Evolutionary conservation across 768 basidiomycete species (phyloP).

Genomic region (Astraeus odoratus): DNA sequence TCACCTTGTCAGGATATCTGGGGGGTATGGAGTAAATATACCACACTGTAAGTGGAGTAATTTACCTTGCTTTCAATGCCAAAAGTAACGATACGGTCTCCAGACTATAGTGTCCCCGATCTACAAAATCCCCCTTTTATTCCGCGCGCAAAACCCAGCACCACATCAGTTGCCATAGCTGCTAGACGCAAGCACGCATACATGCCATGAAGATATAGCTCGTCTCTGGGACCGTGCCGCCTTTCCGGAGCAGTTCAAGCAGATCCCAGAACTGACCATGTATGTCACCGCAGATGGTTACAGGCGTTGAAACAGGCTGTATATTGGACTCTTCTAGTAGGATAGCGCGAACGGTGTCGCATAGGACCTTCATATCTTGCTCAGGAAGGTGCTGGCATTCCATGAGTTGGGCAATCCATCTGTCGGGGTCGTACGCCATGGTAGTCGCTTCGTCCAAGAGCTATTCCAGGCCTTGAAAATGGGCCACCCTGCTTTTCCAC

Average conservation of each 20-base stretch:
- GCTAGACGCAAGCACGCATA: slow-evolving; percentile 35
- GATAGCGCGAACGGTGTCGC: slow-evolving; percentile 81
- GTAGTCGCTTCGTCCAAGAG: slow-evolving; percentile 1
- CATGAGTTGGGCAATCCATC: slow-evolving; percentile 87
- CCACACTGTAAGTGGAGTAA: background rate
- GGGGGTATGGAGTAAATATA: slow-evolving; percentile 4
- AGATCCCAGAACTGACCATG: slow-evolving; percentile 99
- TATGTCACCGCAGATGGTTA: slow-evolving; percentile 94
- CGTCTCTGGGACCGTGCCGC: slow-evolving; percentile 78
- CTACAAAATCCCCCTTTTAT: slow-evolving; percentile 90
- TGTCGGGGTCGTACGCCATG: slow-evolving; percentile 49
- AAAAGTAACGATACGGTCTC: slow-evolving; percentile 90
- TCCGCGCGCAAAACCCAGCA: background rate
- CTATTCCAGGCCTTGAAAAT: too few relatives aligned
- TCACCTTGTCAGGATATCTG: slow-evolving; percentile 91
- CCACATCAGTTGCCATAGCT: slow-evolving; percentile 13
- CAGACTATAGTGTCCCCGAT: slow-evolving; percentile 91
- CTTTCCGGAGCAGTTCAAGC: slow-evolving; percentile 80
- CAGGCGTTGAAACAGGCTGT: slow-evolving; percentile 91
- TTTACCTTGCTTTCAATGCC: slow-evolving; percentile 81
- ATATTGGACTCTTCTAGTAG: slow-evolving; percentile 97
- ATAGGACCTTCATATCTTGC: slow-evolving; percentile 87
- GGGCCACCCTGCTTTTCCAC: too few relatives aligned
- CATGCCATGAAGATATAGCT: slow-evolving; percentile 96
- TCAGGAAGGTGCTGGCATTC: slow-evolving; percentile 85